Evolutionary conservation across 1,139 yeast species (phyloP).

Genomic region (Protomyces lactucae-debilis): DNA sequence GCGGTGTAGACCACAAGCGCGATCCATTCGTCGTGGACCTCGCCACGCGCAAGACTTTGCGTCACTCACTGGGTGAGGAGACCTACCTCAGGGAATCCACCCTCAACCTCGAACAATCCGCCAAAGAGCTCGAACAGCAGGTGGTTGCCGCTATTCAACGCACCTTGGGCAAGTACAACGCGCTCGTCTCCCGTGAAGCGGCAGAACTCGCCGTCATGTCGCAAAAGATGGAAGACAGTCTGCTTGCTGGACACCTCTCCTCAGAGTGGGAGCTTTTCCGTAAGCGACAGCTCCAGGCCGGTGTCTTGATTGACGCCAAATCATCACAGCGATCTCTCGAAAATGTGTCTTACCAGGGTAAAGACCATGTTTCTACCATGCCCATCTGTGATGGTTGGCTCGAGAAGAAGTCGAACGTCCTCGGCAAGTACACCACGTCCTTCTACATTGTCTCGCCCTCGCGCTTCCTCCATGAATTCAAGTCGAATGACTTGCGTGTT

Average conservation of each 20-base stretch:
- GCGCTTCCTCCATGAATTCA: conserved; percentile 77
- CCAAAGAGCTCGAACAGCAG: conserved; percentile 81
- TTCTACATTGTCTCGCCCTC: conserved; percentile 89
- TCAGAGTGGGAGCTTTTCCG: conserved; percentile 89
- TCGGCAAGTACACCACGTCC: conserved; percentile 82
- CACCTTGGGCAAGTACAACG: conserved; percentile 68
- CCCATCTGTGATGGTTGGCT: conserved; percentile 74
- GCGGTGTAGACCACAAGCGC: conserved; percentile 46
- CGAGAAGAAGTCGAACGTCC: conserved; percentile 84
- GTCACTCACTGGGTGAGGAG: conserved; percentile 74
- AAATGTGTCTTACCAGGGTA: conserved; percentile 62
- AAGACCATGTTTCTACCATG: conserved; percentile 62
- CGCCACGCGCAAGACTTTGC: conserved; percentile 68
- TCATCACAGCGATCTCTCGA: conserved; percentile 63
- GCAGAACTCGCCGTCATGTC: conserved; percentile 54
- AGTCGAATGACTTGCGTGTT: conserved; percentile 70
- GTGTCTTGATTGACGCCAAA: conserved; percentile 61
- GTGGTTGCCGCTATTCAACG: conserved; percentile 82
- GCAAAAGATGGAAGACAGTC: conserved; percentile 46
- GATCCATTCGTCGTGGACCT: conserved; percentile 82
- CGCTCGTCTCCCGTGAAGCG: conserved; percentile 62
- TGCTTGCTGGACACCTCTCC: conserved; percentile 68
- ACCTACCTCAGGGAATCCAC: conserved; percentile 83
- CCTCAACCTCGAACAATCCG: conserved; percentile 78
- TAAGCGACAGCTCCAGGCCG: conserved; percentile 51